Conservation (phyloP, 1,139 yeast species). For the Blastobotrys elegans region DNA sequence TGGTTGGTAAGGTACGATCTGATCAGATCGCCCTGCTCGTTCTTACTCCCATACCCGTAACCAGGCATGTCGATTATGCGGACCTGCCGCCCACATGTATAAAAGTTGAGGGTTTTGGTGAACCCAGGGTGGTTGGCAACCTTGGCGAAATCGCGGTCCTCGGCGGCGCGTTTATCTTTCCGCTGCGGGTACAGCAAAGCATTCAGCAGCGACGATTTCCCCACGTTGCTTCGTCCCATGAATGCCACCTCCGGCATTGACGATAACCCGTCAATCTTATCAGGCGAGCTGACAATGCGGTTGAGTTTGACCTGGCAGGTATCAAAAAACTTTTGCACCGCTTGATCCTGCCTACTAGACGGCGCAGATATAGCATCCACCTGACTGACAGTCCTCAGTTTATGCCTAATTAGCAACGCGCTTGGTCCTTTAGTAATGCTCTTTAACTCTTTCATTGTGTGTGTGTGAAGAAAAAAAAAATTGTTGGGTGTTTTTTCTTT, state of each 20-base stretch:
- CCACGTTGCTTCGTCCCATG: slow-evolving; percentile 78
- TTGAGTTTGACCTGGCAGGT: slow-evolving; percentile 12
- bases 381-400: slow-evolving; percentile 4
- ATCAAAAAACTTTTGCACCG: slow-evolving; percentile 14
- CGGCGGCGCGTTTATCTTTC: slow-evolving; percentile 36
- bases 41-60: slow-evolving; percentile 62
- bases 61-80: slow-evolving; percentile 83
- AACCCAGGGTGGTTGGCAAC: slow-evolving; percentile 64
- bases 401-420: slow-evolving; percentile 6
- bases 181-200: slow-evolving; percentile 32
- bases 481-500: not conserved
- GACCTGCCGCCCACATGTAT: slow-evolving; percentile 56
- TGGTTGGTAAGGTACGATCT: slow-evolving; percentile 55
- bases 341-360: slow-evolving; percentile 10
- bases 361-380: slow-evolving; percentile 5
- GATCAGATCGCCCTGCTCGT: slow-evolving; percentile 65
- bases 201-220: slow-evolving; percentile 73
- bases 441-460: slow-evolving; percentile 12
- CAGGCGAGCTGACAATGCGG: slow-evolving; percentile 13
- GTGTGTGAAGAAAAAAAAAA: not conserved
- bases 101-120: slow-evolving; percentile 73
- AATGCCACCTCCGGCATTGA: slow-evolving; percentile 61
- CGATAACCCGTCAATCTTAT: slow-evolving; percentile 12
- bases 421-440: slow-evolving; percentile 12
- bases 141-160: slow-evolving; percentile 42